Base-by-base conservation (phyloP, 1,284 basidiomycete genomes). In the Pascua sp. region DNA sequence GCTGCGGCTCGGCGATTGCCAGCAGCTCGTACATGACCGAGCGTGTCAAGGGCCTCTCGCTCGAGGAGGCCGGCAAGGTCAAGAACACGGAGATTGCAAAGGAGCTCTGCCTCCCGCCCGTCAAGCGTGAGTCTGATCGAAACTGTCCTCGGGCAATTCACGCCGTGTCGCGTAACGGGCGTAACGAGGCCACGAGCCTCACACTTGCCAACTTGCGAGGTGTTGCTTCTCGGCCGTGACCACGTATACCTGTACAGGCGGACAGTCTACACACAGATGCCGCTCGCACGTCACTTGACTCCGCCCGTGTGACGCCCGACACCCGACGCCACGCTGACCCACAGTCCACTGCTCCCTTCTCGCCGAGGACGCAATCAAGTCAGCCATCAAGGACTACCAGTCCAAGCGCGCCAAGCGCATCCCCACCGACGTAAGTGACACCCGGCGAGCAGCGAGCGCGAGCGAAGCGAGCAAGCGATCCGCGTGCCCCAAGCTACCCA, bases 51-150 rank as follows among this genome's bases (percentile, higher is more conserved):
- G 96, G 96, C 24, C 82, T 98, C 67, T 88, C 88, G 15, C 80
- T 99, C 55, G 94, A 98, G 57, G 90, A 95, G 65, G 96, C 96
- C 12, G 91, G 90, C 56, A 86, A 88, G 72, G 97, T 99, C 72
- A 96, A 94, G 80, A 99, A 99, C 81, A 98, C 95, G 9, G 96
- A 98, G 77, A 98, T 98, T 72, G 96, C 96, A 10, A 94, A 97
- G 80, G 94, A 98, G 78, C 79, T 97, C 15, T 89, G 87, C 69
- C 80, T 99, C 52, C 96, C 96, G 10, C 96, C 96, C 44, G 96
- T 99, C 72, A 99, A 99, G 78, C 83, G 94, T 49, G 89, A 32
- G 24, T 32, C 4, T 32, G 24, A 7, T 32, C 24, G 7, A 32
- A 32, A 32, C 24, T 32, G 24, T 32, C 24, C 24, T 32, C 24